Evolutionary conservation across 805 yeast genomes (phyloP).

Genomic region (Candida awuae): DNA sequence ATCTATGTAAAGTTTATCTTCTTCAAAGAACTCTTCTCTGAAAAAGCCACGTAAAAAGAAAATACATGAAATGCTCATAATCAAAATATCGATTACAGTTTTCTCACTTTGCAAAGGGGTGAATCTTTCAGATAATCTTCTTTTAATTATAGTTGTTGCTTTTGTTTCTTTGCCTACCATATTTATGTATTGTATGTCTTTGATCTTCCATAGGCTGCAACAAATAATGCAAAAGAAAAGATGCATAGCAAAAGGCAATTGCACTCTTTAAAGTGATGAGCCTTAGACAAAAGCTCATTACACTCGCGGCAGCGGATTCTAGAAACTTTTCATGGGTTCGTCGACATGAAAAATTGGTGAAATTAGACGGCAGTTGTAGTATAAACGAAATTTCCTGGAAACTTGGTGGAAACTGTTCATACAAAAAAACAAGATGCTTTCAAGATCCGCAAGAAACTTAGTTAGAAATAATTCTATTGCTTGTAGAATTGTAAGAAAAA

Average conservation of each 20-base stretch:
- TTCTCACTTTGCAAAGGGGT: conserved; percentile 31
- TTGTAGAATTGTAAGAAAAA: not conserved
- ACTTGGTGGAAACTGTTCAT: too few relatives aligned
- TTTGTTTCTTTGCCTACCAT: too few relatives aligned
- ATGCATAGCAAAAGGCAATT: too few relatives aligned
- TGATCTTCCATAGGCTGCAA: not conserved
- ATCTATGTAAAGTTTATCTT: conserved; percentile 37
- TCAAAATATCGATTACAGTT: conserved; percentile 39
- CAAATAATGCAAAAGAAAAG: too few relatives aligned
- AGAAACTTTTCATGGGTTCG: too few relatives aligned
- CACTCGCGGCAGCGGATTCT: too few relatives aligned
- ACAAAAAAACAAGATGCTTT: conserved; percentile 2
- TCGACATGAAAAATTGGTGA: too few relatives aligned
- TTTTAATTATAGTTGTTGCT: not conserved
- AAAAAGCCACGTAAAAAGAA: conserved; percentile 51
- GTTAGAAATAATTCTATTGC: not conserved
- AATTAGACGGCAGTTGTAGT: too few relatives aligned
- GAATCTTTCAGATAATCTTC: conserved; percentile 17
- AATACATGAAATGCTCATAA: conserved; percentile 50
- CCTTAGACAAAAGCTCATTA: too few relatives aligned
- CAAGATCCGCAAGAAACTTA: conserved; percentile 1
- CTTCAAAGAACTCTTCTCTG: conserved; percentile 45
- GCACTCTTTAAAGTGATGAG: too few relatives aligned
- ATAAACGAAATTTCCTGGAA: not conserved
- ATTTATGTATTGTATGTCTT: not conserved